These are phyloP conservation scores for Colletotrichum sp. DNA, from an alignment of 2,329 filamentous ascomycete genomes.

Conservation along the genomic window DNA sequence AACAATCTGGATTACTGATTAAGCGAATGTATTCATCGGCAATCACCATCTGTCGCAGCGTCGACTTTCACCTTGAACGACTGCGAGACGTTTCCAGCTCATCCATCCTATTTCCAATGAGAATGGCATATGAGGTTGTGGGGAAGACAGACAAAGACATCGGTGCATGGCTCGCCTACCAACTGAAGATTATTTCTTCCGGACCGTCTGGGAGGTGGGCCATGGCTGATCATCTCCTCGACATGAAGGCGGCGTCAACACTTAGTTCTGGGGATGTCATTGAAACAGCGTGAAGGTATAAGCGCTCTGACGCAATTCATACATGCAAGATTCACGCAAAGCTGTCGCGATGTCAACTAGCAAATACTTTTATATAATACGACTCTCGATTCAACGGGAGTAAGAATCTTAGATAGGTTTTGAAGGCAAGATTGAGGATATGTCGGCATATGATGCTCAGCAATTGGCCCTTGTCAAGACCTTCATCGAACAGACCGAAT, in stretches of 20 bases:
- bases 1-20: neutral
- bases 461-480: neutral
- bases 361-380: neutral
- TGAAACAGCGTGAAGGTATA: neutral
- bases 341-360: neutral
- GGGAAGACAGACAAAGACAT: neutral
- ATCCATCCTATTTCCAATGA: neutral
- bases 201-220: neutral
- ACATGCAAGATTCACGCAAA: neutral
- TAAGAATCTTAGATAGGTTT: neutral
- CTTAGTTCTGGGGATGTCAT: neutral
- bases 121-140: neutral
- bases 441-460: neutral
- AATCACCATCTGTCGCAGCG: neutral
- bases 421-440: neutral
- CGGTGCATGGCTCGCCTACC: neutral
- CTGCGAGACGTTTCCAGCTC: neutral
- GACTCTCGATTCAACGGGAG: neutral
- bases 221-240: neutral
- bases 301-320: neutral
- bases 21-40: neutral
- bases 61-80: neutral
- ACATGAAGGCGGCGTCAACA: neutral
- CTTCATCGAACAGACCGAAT: neutral
- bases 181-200: neutral